These are phyloP conservation scores for Aureobasidium namibiae DNA, from an alignment of 2,329 filamentous ascomycete genomes.

Conservation along the genomic window DNA sequence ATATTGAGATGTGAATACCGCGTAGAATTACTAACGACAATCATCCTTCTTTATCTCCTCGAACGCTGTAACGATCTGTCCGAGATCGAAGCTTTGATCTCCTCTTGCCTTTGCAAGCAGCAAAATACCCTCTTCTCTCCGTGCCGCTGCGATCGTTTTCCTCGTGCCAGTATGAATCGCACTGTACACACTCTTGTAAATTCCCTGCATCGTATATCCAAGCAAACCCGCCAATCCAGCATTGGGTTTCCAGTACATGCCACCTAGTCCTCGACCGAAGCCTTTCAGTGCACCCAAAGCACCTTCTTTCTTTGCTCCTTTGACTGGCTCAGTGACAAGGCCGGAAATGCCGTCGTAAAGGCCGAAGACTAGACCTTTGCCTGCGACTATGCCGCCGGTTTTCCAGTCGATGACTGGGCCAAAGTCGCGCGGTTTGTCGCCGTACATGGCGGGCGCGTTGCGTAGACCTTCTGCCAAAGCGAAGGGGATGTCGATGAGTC, in stretches of 20 bases:
- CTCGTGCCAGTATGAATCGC: neutral
- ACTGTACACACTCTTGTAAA: neutral
- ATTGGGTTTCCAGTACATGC: neutral
- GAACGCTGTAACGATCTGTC: neutral
- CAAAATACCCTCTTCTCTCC: neutral
- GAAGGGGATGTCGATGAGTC: neutral
- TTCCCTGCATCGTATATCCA: neutral
- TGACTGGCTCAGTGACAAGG: constrained; percentile 57
- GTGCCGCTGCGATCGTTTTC: neutral
- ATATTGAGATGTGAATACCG: neutral
- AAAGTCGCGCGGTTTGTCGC: constrained; percentile 50
- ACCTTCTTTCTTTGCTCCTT: constrained; percentile 8
- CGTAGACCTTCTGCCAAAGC: constrained; percentile 57
- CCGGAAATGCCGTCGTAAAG: constrained; percentile 43
- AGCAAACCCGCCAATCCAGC: neutral
- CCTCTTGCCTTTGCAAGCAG: neutral
- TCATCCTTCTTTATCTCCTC: neutral
- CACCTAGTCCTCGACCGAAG: neutral
- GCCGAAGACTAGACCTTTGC: constrained; percentile 4
- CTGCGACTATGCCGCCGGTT: constrained; percentile 40
- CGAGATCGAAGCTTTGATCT: neutral
- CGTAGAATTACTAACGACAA: no score
- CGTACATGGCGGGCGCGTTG: constrained; percentile 60
- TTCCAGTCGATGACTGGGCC: constrained; percentile 53
- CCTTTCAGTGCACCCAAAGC: neutral